A percentile compares a stretch with the other conserved stretches of the same genome.
These are phyloP conservation scores for Acanthamoeba sp. DNA, from an alignment of 208 protist species.

Conservation along the genomic window DNA sequence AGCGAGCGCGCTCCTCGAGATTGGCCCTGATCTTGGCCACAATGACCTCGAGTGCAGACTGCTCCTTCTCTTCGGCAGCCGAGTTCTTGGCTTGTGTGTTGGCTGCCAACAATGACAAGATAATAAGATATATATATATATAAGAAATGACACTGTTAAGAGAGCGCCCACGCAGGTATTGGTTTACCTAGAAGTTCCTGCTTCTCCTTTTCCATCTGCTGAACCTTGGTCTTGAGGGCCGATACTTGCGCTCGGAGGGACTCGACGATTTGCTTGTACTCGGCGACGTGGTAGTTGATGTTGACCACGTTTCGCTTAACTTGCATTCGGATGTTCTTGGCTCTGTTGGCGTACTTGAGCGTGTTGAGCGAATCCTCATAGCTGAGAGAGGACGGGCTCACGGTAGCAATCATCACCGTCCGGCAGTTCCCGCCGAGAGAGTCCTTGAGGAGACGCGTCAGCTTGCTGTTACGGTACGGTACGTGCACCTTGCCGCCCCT, in stretches of 20 bases:
- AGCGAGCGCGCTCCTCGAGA: conserved; percentile 34
- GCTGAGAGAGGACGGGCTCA: conserved; percentile 83
- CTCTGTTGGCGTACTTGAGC: conserved; percentile 93
- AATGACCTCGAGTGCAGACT: conserved; percentile 1
- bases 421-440: conserved; percentile 92
- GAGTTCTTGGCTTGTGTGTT: conserved; percentile 27
- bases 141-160: too few species aligned
- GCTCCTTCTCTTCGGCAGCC: conserved; percentile 36
- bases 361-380: conserved; percentile 93
- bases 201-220: conserved; percentile 27
- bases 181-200: conserved; percentile 33
- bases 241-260: conserved; percentile 85
- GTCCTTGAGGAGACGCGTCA: conserved; percentile 93
- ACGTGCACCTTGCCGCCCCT: conserved; percentile 84
- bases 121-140: too few species aligned
- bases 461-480: conserved; percentile 94
- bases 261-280: conserved; percentile 90
- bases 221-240: conserved; percentile 62
- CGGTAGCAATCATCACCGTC: conserved; percentile 93
- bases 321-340: conserved; percentile 90
- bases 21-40: conserved; percentile 60
- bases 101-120: background rate
- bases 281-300: conserved; percentile 88
- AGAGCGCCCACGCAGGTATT: too few species aligned
- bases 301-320: conserved; percentile 86